Percentiles rank a stretch among this genome's conserved stretches.
phyloP scores from a whole-genome alignment of 257 asterid genomes.

The Echium plantagineum region DNA sequence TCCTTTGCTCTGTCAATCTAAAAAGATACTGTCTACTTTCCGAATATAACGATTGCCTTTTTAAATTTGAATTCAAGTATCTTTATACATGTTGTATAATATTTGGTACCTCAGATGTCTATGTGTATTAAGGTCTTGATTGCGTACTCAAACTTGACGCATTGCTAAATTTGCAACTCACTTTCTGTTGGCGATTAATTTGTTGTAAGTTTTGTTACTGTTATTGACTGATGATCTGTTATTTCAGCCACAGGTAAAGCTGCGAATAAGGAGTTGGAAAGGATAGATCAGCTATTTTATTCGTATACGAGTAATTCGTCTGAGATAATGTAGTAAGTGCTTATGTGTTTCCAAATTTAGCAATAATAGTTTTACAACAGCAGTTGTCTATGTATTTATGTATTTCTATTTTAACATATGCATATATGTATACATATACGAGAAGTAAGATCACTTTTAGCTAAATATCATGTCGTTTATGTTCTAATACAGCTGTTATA shows the following conservation, averaged over 20 bases:
- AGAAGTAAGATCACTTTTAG: too few relatives aligned
- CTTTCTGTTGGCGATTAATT: too few relatives aligned
- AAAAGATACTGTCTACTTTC: too few relatives aligned
- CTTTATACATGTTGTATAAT: too few relatives aligned
- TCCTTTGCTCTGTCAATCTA: too few relatives aligned
- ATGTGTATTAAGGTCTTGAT: neutral
- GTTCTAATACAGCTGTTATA: too few relatives aligned
- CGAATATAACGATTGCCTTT: too few relatives aligned
- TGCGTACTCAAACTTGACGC: neutral
- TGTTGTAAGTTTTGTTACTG: neutral
- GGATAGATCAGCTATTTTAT: conserved; percentile 49
- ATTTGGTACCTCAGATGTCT: neutral
- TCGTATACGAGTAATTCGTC: conserved; percentile 44
- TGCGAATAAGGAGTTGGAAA: conserved; percentile 47
- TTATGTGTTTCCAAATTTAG: neutral
- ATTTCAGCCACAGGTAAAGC: conserved; percentile 66
- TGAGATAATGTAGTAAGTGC: conserved; percentile 65
- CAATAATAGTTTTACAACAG: neutral
- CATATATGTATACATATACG: too few relatives aligned
- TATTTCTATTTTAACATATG: too few relatives aligned
- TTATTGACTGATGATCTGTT: conserved; percentile 6
- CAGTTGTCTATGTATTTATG: neutral
- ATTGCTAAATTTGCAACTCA: too few relatives aligned
- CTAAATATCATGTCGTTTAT: too few relatives aligned
- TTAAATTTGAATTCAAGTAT: too few relatives aligned